phyloP scores from a whole-genome alignment of 2,329 filamentous ascomycete genomes.

The Ceratocystiopsis sp. region DNA sequence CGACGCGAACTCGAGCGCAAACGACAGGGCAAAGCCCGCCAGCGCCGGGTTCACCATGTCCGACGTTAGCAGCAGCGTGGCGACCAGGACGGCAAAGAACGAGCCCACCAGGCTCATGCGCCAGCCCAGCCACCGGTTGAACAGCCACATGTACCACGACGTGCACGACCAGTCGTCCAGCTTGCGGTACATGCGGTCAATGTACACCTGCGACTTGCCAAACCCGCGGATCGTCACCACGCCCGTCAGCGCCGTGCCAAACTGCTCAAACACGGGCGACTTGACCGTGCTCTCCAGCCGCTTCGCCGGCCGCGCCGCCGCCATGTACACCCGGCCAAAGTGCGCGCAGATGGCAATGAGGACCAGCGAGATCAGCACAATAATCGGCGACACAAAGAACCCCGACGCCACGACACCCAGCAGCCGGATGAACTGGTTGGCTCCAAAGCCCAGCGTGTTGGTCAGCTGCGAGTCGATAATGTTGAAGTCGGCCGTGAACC shows the following conservation, averaged over 20 bases:
- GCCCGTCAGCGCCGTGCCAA: slow-evolving; percentile 54
- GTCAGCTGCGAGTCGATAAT: slow-evolving; percentile 52
- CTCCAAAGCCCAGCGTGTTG: slow-evolving; percentile 42
- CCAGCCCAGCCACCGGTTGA: slow-evolving; percentile 63
- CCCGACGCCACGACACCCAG: slow-evolving; percentile 50
- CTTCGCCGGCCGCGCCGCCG: slow-evolving; percentile 59
- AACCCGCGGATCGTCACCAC: slow-evolving; percentile 63
- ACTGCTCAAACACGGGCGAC: slow-evolving; percentile 66
- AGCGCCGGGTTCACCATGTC: slow-evolving; percentile 48
- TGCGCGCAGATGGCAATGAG: slow-evolving; percentile 41
- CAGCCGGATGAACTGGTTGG: slow-evolving; percentile 43
- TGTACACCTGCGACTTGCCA: slow-evolving; percentile 48
- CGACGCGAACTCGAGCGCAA: slow-evolving; percentile 51
- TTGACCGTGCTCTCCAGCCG: slow-evolving; percentile 61
- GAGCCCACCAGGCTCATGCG: slow-evolving; percentile 54
- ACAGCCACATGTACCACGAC: slow-evolving; percentile 51
- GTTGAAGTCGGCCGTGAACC: slow-evolving; percentile 64
- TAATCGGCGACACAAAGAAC: slow-evolving; percentile 48
- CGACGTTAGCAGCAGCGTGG: slow-evolving; percentile 44
- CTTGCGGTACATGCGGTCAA: slow-evolving; percentile 50
- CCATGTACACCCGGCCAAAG: slow-evolving; percentile 45
- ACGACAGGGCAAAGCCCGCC: slow-evolving; percentile 60
- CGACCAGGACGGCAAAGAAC: slow-evolving; percentile 48
- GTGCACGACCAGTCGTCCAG: slow-evolving; percentile 53
- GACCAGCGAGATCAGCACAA: slow-evolving; percentile 43